Evolutionary conservation across 345 rosid genomes (phyloP).

Genomic region (Passiflora organensis): DNA sequence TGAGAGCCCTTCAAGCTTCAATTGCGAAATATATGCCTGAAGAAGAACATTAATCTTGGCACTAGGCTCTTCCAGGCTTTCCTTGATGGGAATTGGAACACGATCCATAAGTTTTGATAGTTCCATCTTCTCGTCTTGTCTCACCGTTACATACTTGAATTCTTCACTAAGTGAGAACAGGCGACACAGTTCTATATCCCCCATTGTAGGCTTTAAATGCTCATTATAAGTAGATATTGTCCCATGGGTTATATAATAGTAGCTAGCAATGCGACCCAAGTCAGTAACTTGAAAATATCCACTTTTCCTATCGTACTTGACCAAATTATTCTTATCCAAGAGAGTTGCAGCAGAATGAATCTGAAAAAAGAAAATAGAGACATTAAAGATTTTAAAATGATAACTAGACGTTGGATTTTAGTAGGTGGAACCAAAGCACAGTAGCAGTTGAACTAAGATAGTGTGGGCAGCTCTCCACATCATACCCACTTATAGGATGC

Average conservation of each 20-base stretch:
- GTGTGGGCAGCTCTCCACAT: too few species aligned
- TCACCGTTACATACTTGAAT: conserved; percentile 87
- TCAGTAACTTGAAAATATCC: conserved; percentile 98
- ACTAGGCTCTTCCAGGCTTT: conserved; percentile 91
- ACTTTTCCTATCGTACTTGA: conserved; percentile 84
- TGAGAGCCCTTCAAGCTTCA: conserved; percentile 95
- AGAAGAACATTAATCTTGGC: conserved; percentile 92
- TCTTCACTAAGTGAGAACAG: conserved; percentile 89
- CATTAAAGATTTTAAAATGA: not conserved
- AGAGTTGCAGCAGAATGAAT: conserved; percentile 85
- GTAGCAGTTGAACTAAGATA: not conserved
- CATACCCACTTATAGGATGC: too few species aligned
- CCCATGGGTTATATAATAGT: conserved; percentile 85
- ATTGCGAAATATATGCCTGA: conserved; percentile 92
- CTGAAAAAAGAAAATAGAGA: conserved; percentile 31
- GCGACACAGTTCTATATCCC: conserved; percentile 85
- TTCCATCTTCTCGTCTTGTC: conserved; percentile 99
- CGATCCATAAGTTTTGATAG: conserved; percentile 87
- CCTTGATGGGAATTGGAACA: conserved; percentile 94
- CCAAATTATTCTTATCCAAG: conserved; percentile 85
- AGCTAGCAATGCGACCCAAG: conserved; percentile 98
- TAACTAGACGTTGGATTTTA: not conserved
- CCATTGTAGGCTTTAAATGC: conserved; percentile 96
- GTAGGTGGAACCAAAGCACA: not conserved
- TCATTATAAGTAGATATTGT: conserved; percentile 88